Evolutionary conservation across 2,329 filamentous ascomycete genomes (phyloP).

Genomic region (Botryotinia narcissicola): DNA sequence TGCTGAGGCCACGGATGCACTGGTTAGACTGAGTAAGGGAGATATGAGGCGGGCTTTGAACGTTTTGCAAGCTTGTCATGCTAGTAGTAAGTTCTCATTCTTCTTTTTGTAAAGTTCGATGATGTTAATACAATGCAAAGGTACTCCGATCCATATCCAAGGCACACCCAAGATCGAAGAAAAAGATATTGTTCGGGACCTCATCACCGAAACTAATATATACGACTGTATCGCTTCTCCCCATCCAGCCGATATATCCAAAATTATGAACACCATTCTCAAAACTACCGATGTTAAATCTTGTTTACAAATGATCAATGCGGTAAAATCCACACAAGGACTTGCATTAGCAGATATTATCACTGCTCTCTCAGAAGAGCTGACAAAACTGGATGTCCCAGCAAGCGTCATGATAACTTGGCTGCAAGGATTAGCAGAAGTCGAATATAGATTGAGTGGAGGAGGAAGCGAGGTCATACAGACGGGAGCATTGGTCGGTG

Average conservation of each 20-base stretch:
- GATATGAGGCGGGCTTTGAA: slow-evolving; percentile 96
- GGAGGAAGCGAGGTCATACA: slow-evolving; percentile 86
- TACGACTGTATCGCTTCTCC: slow-evolving; percentile 97
- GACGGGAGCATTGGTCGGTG: slow-evolving; percentile 88
- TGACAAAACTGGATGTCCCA: slow-evolving; percentile 78
- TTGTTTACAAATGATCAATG: slow-evolving; percentile 83
- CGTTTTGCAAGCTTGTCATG: slow-evolving; percentile 93
- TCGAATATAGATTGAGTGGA: slow-evolving; percentile 86
- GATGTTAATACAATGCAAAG: slow-evolving; percentile 42
- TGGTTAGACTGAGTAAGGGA: slow-evolving; percentile 86
- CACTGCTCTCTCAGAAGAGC: slow-evolving; percentile 77
- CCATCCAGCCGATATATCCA: slow-evolving; percentile 80
- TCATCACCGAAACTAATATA: slow-evolving; percentile 87
- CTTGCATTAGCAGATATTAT: slow-evolving; percentile 92
- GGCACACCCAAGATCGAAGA: slow-evolving; percentile 59
- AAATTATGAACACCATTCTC: slow-evolving; percentile 81
- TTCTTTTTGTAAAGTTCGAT: not conserved
- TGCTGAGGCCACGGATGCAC: slow-evolving; percentile 73
- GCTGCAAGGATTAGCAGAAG: slow-evolving; percentile 86
- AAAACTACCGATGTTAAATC: slow-evolving; percentile 84
- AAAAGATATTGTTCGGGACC: slow-evolving; percentile 69
- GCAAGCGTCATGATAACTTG: slow-evolving; percentile 85
- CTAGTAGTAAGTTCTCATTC: slow-evolving; percentile 64
- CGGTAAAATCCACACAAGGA: slow-evolving; percentile 80
- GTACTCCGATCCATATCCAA: slow-evolving; percentile 64